Evolutionary conservation across 305 asterid genomes (phyloP), one percentile per base, ranked within the genome.

Genomic region (Solanum hybrid): DNA sequence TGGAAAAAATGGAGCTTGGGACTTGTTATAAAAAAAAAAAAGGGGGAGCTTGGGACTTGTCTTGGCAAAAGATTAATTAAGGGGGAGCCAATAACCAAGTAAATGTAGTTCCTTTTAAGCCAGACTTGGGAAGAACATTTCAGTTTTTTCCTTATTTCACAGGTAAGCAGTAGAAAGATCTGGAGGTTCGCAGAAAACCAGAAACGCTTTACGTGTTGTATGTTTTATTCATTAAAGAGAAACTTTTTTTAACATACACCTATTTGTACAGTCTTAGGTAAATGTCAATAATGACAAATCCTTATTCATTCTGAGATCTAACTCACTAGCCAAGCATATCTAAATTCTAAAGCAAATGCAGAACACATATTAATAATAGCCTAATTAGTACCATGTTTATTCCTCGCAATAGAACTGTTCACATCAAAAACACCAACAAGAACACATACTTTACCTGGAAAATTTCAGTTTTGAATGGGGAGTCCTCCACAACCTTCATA

Each of bases 381-480:
- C 40, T 29, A 84, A 22, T 84, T 29, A 84, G 37, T 84, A 46
- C 40, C 29, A 14, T 2, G 20, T 46, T 84, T 37, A 73, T 28
- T 87, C 20, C 35, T 22, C 20, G 31, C 33, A 31, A 89, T 75
- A 80, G 29, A 24, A 64, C 36, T n/a, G 18, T 29, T 26, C 77
- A 14, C 80, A 51, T 69, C 89, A 57, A 37, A 89, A 86, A 89
- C 88, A 14, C 74, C 76, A 89, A 89, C 80, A 76, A 26, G 51
- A 73, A 36, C 31, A 79, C 51, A 36, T 39, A 88, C 91, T 31
- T 75, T 90, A 96, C 99, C 97, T 95, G 96, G 93, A 97, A 96
- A 79, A 94, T 93, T 89, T 97, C 99, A 64, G 95, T 97, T 93
- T 94, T 96, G 94, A 93, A 95, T 10, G 93, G 34, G 89, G 94